Conservation (phyloP, 2,329 filamentous ascomycete species). For the Didymella exigua region DNA sequence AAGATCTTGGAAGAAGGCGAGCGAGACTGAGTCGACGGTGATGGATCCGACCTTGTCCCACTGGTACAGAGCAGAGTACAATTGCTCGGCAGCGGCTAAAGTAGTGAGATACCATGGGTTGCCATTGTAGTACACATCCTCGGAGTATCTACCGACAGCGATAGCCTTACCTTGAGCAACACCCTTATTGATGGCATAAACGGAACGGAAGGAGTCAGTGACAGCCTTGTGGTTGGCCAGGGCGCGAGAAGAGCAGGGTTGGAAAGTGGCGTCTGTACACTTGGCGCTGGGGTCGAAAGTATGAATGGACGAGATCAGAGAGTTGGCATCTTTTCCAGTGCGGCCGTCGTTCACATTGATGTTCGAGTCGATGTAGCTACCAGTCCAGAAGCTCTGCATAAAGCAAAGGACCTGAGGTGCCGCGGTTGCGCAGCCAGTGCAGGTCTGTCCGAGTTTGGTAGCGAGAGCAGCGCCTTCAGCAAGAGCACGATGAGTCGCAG, state of each 20-base stretch:
- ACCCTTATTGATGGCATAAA: slow-evolving; percentile 73
- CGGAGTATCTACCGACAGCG: slow-evolving; percentile 51
- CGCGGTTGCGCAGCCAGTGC: slow-evolving; percentile 65
- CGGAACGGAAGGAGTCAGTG: slow-evolving; percentile 73
- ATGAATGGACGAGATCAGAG: slow-evolving; percentile 60
- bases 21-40: slow-evolving; percentile 66
- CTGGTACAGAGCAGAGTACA: slow-evolving; percentile 76
- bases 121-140: slow-evolving; percentile 74
- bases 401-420: slow-evolving; percentile 76
- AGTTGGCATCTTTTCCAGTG: slow-evolving; percentile 74
- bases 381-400: slow-evolving; percentile 75
- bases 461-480: slow-evolving; percentile 71
- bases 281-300: slow-evolving; percentile 70
- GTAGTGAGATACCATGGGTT: slow-evolving; percentile 83
- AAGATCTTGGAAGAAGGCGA: slow-evolving; percentile 75
- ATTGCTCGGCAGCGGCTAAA: slow-evolving; percentile 76
- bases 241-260: slow-evolving; percentile 67
- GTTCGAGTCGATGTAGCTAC: slow-evolving; percentile 70
- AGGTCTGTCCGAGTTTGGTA: slow-evolving; percentile 64
- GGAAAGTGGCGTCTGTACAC: slow-evolving; percentile 75
- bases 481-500: slow-evolving; percentile 69
- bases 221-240: slow-evolving; percentile 78
- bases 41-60: slow-evolving; percentile 70
- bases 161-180: slow-evolving; percentile 64
- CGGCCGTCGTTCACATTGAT: slow-evolving; percentile 65